Evolutionary conservation across 768 basidiomycete species (phyloP).

Genomic region (Tylopilus sp.): DNA sequence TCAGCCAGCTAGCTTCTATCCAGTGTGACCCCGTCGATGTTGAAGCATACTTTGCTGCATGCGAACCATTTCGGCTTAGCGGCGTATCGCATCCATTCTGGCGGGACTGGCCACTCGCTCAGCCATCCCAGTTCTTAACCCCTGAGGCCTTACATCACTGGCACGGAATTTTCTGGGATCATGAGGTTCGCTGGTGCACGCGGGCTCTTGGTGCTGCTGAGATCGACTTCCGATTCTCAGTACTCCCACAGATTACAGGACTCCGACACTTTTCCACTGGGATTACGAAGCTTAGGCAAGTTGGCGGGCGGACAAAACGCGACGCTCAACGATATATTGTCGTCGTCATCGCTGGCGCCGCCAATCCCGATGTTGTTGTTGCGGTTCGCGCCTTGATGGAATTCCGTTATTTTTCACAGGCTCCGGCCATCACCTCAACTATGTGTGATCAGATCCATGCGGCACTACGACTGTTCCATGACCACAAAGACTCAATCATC

Average conservation of each 20-base stretch:
- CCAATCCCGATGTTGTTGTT: conserved; percentile 26
- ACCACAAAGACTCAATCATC: conserved; percentile 34
- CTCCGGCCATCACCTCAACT: conserved; percentile 1
- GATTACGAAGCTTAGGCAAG: too few species aligned
- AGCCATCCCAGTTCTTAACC: not conserved
- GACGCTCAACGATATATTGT: too few species aligned
- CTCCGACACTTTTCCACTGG: too few species aligned
- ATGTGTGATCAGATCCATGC: conserved; percentile 19
- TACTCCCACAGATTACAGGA: too few species aligned
- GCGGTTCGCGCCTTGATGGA: conserved; percentile 33
- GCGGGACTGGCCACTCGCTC: not conserved
- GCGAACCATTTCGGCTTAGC: too few species aligned
- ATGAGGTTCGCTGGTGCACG: not conserved
- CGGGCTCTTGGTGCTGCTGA: too few species aligned
- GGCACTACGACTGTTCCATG: conserved; percentile 32
- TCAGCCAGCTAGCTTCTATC: not conserved
- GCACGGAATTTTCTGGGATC: not conserved
- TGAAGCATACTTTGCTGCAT: not conserved
- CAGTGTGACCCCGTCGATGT: not conserved
- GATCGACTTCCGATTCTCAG: too few species aligned
- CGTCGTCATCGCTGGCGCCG: conserved; percentile 33
- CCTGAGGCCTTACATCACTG: not conserved
- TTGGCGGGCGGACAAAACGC: too few species aligned
- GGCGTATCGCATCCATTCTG: not conserved
- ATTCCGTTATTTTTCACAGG: conserved; percentile 38